phyloP scores from a whole-genome alignment of 192 early-diverging fungal species.

The Irineochytrium annulatum region DNA sequence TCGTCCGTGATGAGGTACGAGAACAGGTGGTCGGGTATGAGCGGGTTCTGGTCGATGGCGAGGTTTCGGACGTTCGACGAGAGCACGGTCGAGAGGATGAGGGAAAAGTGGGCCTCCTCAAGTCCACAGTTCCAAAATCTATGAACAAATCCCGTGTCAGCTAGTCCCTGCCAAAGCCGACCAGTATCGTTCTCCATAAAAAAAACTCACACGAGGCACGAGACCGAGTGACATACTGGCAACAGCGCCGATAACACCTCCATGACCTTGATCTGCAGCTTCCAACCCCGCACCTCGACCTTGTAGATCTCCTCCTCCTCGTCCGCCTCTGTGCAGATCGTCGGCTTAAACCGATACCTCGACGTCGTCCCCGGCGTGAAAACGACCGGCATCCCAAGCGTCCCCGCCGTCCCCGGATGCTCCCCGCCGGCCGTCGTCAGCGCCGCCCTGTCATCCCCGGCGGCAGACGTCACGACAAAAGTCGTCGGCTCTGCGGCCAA shows the following conservation, averaged over 20 bases:
- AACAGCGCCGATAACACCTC: slow-evolving; percentile 25
- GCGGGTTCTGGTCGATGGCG: slow-evolving; percentile 43
- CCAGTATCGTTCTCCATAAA: neutral
- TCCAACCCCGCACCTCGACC: slow-evolving; percentile 46
- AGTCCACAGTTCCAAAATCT: slow-evolving; percentile 53
- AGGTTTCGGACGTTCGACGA: slow-evolving; percentile 31
- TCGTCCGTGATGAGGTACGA: slow-evolving; percentile 36
- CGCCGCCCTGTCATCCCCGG: neutral
- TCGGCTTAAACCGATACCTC: slow-evolving; percentile 42
- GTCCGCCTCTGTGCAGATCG: slow-evolving; percentile 35
- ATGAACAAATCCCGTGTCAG: neutral
- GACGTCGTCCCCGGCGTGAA: slow-evolving; percentile 29
- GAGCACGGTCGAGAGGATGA: slow-evolving; percentile 20
- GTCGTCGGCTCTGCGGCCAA: neutral
- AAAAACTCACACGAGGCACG: slow-evolving; percentile 32
- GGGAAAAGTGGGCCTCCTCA: slow-evolving; percentile 30
- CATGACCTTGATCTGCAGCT: slow-evolving; percentile 21
- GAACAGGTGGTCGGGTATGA: slow-evolving; percentile 36
- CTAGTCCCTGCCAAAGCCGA: neutral
- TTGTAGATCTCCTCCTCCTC: slow-evolving; percentile 45
- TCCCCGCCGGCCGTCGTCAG: too few relatives aligned
- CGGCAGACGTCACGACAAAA: neutral
- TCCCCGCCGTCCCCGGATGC: neutral
- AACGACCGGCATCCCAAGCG: neutral
- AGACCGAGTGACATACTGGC: slow-evolving; percentile 23